Evolutionary conservation across 768 basidiomycete genomes (phyloP), one percentile per base, ranked within the genome.

Genomic region (Boletales sp.): DNA sequence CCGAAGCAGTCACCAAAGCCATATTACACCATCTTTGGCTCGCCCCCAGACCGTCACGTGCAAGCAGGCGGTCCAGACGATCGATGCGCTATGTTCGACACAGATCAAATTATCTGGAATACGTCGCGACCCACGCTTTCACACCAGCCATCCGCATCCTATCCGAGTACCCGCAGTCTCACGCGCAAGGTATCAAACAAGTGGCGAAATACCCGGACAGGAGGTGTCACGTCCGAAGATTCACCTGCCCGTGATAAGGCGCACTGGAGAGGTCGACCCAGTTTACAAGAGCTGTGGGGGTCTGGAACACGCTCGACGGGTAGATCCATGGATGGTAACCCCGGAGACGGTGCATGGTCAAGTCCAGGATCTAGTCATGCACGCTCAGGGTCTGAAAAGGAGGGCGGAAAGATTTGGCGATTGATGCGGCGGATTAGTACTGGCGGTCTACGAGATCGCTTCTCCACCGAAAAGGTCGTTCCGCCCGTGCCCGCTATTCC

Each of bases 381-480:
- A 48, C 54, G 24, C 3, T 56, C 60, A 17, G 48, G 35, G n/a
- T 46, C 57, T 39, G 62, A 58, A 8, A 55, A 53, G n/a, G 46
- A 74, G 6, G 70, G 74, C 8, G 72, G 71, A 43, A 81, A 73
- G 57, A 64, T 87, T 2, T 87, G 84, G 84, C 83, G 75, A 64
- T 61, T 89, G 44, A 75, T 88, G 74, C 87, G 85, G 64, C 75
- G 83, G 36, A 79, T 89, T 52, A 86, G 84, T 52, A 76, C 80
- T 0, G 81, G 83, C 8, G 81, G 74, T 9, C 64, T 87, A 38
- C 75, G 82, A 48, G 86, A 87, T 15, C 80, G 75, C 56, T 61
- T 53, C 35, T 46, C 50, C 12, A 45, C 50, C 12, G 55, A 57
- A 24, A 55, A 60, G 11, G 49, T 53, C 1, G 72, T 75, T 11